Evolutionary conservation across 1,284 basidiomycete species (phyloP).

Genomic region (Leccinum fallax): DNA sequence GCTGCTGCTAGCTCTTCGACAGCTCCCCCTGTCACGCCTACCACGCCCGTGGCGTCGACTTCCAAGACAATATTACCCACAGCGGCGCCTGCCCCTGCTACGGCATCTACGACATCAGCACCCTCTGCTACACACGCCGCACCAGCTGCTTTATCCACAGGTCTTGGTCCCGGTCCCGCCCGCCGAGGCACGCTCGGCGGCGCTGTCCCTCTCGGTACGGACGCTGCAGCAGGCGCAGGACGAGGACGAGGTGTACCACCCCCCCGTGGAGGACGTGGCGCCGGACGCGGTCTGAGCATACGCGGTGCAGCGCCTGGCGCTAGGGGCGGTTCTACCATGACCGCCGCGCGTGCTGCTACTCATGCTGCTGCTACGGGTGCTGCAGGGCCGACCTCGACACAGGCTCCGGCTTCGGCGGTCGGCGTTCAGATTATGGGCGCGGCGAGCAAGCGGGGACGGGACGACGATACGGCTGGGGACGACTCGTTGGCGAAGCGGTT

Average conservation of each 20-base stretch:
- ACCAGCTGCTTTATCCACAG: conserved; percentile 13
- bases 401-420: background rate
- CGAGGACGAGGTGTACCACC: conserved; percentile 36
- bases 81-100: conserved; percentile 20
- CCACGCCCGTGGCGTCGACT: conserved; percentile 26
- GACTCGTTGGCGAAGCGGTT: conserved; percentile 71
- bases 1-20: conserved; percentile 15
- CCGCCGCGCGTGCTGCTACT: background rate
- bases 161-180: conserved; percentile 9
- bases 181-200: conserved; percentile 31
- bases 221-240: conserved; percentile 12
- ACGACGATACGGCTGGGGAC: conserved; percentile 51
- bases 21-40: conserved; percentile 25
- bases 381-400: background rate
- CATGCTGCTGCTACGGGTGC: background rate
- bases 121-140: conserved; percentile 4
- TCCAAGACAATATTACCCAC: conserved; percentile 6
- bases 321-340: background rate
- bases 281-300: conserved; percentile 37
- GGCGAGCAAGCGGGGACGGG: conserved; percentile 66
- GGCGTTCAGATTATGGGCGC: conserved; percentile 67
- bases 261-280: conserved; percentile 37
- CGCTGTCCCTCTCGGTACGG: conserved; percentile 26
- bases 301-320: conserved; percentile 43
- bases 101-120: conserved; percentile 24